Evolutionary conservation across 768 basidiomycete species (phyloP).

Genomic region (Sarcomyxa edulis): DNA sequence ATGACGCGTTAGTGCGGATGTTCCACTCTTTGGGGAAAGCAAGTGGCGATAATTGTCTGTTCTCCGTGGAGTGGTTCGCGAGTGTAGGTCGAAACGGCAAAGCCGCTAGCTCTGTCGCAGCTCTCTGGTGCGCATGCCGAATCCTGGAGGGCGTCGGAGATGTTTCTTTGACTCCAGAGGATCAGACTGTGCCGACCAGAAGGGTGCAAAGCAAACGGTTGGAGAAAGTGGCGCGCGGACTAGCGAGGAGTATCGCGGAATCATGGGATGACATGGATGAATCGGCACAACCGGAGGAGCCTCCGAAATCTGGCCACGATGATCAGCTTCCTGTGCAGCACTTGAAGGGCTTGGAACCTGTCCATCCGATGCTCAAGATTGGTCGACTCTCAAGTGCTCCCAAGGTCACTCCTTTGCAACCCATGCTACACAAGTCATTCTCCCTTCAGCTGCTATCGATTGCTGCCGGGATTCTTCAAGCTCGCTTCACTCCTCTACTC

Average conservation of each 20-base stretch:
- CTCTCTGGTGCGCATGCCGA: constrained; percentile 80
- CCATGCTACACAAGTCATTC: constrained; percentile 62
- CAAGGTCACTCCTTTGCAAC: constrained; percentile 35
- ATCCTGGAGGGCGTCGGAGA: constrained; percentile 69
- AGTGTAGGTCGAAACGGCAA: constrained; percentile 43
- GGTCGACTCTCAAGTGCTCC: constrained; percentile 27
- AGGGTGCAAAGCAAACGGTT: constrained; percentile 41
- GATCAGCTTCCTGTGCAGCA: constrained; percentile 50
- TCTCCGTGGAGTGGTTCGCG: constrained; percentile 80
- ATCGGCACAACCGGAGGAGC: constrained; percentile 11
- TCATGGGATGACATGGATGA: constrained; percentile 54
- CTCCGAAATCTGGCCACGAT: constrained; percentile 21
- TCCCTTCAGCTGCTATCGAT: constrained; percentile 74
- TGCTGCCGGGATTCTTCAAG: constrained; percentile 63
- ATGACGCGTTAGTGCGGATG: constrained; percentile 60
- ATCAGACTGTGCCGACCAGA: constrained; percentile 17
- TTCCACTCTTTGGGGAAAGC: constrained; percentile 67
- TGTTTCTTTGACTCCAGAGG: constrained; percentile 33
- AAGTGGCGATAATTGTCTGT: constrained; percentile 64
- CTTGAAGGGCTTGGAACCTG: constrained; percentile 55
- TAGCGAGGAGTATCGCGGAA: constrained; percentile 62
- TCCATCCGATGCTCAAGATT: constrained; percentile 57
- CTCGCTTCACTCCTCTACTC: constrained; percentile 67
- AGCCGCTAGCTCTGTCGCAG: constrained; percentile 49
- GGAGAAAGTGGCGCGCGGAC: constrained; percentile 57